phyloP scores from a whole-genome alignment of 83 land plant genomes.

The Isoetes engelmannii region DNA sequence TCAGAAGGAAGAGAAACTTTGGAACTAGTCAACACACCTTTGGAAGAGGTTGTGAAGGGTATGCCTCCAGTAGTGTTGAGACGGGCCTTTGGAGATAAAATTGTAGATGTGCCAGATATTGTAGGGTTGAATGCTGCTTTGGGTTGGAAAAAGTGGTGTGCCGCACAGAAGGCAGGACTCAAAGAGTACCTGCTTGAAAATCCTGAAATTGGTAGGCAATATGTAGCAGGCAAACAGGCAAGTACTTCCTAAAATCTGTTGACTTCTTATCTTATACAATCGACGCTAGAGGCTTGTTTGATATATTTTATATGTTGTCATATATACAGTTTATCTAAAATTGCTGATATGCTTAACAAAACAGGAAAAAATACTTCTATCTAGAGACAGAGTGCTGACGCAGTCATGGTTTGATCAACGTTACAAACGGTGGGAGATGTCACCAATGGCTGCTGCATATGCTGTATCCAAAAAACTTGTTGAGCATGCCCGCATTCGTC shows the following conservation, averaged over 20 bases:
- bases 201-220: conserved; percentile 53
- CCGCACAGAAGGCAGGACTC: conserved; percentile 49
- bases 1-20: conserved; percentile 49
- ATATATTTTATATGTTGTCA: neutral
- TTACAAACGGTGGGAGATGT: conserved; percentile 73
- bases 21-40: conserved; percentile 38
- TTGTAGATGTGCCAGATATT: conserved; percentile 61
- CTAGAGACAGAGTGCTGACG: conserved; percentile 61
- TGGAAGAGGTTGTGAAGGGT: conserved; percentile 49
- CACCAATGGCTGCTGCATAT: conserved; percentile 67
- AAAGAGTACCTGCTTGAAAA: conserved; percentile 56
- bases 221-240: conserved; percentile 69
- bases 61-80: conserved; percentile 51
- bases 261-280: neutral
- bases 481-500: conserved; percentile 62
- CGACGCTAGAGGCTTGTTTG: neutral
- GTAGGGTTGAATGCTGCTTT: conserved; percentile 41
- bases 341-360: neutral
- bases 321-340: neutral
- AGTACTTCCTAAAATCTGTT: neutral
- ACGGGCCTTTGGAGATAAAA: conserved; percentile 57
- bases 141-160: conserved; percentile 92
- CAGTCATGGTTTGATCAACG: conserved; percentile 64
- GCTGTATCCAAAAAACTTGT: conserved; percentile 66
- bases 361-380: conserved; percentile 49